These are phyloP conservation scores for Aspergillus japonicus DNA, from an alignment of 2,329 filamentous ascomycete species.

Conservation along the genomic window DNA sequence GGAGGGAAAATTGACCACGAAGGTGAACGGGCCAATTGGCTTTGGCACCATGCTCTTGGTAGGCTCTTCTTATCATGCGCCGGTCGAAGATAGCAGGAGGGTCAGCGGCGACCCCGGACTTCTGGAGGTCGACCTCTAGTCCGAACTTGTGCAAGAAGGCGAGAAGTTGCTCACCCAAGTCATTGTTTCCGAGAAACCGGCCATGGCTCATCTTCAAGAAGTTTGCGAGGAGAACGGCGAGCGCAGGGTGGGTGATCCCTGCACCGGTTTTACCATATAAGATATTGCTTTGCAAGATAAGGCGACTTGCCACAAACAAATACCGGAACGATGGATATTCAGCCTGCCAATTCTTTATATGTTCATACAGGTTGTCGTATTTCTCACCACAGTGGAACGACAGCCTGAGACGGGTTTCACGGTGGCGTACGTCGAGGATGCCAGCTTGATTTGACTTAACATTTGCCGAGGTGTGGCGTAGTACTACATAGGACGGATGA, in stretches of 20 bases:
- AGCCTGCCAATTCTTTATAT: slow-evolving; percentile 48
- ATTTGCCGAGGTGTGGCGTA: too few relatives aligned
- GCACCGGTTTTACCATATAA: slow-evolving; percentile 49
- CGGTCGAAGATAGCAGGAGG: slow-evolving; percentile 45
- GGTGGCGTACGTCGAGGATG: slow-evolving; percentile 43
- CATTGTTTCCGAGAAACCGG: slow-evolving; percentile 27
- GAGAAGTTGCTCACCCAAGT: slow-evolving; percentile 47
- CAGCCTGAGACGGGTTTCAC: slow-evolving; percentile 49
- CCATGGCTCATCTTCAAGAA: slow-evolving; percentile 48
- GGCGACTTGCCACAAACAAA: slow-evolving; percentile 52
- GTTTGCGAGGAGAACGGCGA: slow-evolving; percentile 59
- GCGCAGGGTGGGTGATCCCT: slow-evolving; percentile 55
- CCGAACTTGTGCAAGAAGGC: slow-evolving; percentile 53
- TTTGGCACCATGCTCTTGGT: slow-evolving; percentile 12
- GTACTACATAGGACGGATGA: slow-evolving; percentile 14
- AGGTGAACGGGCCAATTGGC: slow-evolving; percentile 25
- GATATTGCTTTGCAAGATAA: slow-evolving; percentile 51
- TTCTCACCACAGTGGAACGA: slow-evolving; percentile 52
- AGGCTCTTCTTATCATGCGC: slow-evolving; percentile 16
- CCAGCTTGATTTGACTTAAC: too few relatives aligned
- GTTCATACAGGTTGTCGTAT: slow-evolving; percentile 35
- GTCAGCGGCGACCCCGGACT: slow-evolving; percentile 51
- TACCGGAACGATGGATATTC: slow-evolving; percentile 51
- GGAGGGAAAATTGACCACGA: slow-evolving; percentile 42
- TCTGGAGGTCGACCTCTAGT: slow-evolving; percentile 44